phyloP scores from a whole-genome alignment of 495 filamentous ascomycete species.

The Hyaloscypha finlandica region DNA sequence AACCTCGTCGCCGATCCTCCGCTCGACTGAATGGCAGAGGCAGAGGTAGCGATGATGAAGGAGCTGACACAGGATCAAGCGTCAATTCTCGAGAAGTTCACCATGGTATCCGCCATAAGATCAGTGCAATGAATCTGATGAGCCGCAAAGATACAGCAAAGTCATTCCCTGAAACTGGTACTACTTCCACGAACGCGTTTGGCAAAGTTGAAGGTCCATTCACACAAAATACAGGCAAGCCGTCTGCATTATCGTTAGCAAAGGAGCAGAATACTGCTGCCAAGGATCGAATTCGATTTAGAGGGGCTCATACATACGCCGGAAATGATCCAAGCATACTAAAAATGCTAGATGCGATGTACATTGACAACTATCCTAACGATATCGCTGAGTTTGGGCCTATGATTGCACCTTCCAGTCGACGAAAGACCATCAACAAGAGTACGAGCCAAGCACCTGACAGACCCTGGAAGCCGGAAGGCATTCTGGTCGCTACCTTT shows the following conservation, averaged over 20 bases:
- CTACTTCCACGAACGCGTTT: conserved; percentile 76
- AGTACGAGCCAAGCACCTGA: conserved; percentile 44
- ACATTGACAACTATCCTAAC: conserved; percentile 85
- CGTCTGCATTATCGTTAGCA: conserved; percentile 25
- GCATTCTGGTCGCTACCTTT: conserved; percentile 81
- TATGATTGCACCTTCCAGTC: conserved; percentile 68
- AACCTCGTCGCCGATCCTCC: conserved; percentile 14
- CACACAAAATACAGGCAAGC: conserved; percentile 39
- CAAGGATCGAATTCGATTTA: conserved; percentile 24
- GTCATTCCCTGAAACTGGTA: conserved; percentile 80
- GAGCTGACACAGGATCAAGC: conserved; percentile 36
- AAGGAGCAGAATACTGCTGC: conserved; percentile 16
- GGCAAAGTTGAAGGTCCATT: conserved; percentile 80
- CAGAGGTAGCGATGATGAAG: conserved; percentile 37
- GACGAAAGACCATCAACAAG: conserved; percentile 64
- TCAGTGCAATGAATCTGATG: conserved; percentile 82
- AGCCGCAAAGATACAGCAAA: conserved; percentile 78
- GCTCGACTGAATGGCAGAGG: conserved; percentile 31
- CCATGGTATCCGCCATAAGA: conserved; percentile 51
- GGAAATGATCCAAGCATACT: conserved; percentile 88
- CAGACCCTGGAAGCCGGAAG: conserved; percentile 80
- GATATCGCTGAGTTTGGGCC: conserved; percentile 82
- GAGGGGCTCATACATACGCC: conserved; percentile 66
- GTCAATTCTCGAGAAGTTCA: conserved; percentile 27
- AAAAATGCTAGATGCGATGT: conserved; percentile 83